A percentile compares a stretch with the other conserved stretches of the same genome.
These are phyloP conservation scores for Excoecaria cochinchinensis DNA, from an alignment of 345 rosid species.

Conservation along the genomic window DNA sequence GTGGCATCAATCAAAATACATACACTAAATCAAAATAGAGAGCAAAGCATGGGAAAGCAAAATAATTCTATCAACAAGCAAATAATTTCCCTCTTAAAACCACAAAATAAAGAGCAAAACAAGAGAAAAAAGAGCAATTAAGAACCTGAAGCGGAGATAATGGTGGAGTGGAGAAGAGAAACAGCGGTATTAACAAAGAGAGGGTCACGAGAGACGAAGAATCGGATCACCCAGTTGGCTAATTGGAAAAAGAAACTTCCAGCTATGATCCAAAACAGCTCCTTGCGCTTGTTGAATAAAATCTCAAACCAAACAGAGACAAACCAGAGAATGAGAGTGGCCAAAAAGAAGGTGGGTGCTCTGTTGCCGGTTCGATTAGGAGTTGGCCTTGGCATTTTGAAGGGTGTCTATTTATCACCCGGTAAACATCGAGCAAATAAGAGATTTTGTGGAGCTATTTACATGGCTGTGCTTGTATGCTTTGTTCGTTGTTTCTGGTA, in stretches of 20 bases:
- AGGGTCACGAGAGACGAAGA: constrained; percentile 67
- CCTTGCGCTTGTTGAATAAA: constrained; percentile 50
- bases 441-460: no score
- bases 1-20: no score
- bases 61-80: no score
- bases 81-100: not conserved
- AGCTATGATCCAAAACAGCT: constrained; percentile 49
- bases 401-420: no score
- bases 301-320: constrained; percentile 80
- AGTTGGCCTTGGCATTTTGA: constrained; percentile 32
- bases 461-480: no score
- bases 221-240: constrained; percentile 63
- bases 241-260: constrained; percentile 66
- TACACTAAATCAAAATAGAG: no score
- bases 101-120: not conserved
- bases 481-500: no score
- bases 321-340: constrained; percentile 82
- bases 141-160: constrained; percentile 78
- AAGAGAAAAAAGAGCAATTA: not conserved
- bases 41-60: no score
- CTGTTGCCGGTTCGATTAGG: constrained; percentile 25
- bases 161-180: constrained; percentile 80
- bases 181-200: constrained; percentile 83
- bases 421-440: no score
- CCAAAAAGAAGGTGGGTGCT: constrained; percentile 60